A percentile compares a stretch with the other conserved stretches of the same genome.
phyloP scores from a whole-genome alignment of 2,329 filamentous ascomycete genomes.

The Blastomyces gilchristii region DNA sequence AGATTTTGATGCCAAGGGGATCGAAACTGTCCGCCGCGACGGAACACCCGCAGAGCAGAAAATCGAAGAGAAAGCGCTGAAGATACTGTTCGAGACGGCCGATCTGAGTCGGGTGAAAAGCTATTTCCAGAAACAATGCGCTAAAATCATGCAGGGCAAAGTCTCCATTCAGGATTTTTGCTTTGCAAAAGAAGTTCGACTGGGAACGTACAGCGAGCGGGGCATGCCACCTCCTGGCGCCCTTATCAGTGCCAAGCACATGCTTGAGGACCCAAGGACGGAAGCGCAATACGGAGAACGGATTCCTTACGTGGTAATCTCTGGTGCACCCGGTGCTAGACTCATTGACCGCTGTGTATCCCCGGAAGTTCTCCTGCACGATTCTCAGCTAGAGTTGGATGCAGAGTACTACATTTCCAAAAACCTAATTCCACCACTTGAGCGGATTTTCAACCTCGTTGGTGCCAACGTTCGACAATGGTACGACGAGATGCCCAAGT shows the following conservation, averaged over 20 bases:
- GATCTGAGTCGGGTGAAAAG: slow-evolving; percentile 80
- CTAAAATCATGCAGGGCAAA: slow-evolving; percentile 80
- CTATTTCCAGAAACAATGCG: slow-evolving; percentile 84
- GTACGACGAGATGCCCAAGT: slow-evolving; percentile 98
- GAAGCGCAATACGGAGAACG: slow-evolving; percentile 94
- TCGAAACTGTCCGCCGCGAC: slow-evolving; percentile 91
- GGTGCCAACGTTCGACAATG: slow-evolving; percentile 82
- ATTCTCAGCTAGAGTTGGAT: slow-evolving; percentile 70
- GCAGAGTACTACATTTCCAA: slow-evolving; percentile 96
- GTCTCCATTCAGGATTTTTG: slow-evolving; percentile 93
- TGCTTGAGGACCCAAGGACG: slow-evolving; percentile 73
- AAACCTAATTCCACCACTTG: slow-evolving; percentile 86
- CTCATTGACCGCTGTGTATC: slow-evolving; percentile 84
- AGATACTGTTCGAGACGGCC: slow-evolving; percentile 77
- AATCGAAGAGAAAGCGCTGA: slow-evolving; percentile 86
- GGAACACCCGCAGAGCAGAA: slow-evolving; percentile 93
- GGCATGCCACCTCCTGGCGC: slow-evolving; percentile 76
- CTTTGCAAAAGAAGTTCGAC: slow-evolving; percentile 82
- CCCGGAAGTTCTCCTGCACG: slow-evolving; percentile 69
- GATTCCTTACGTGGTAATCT: slow-evolving; percentile 86
- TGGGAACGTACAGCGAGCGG: slow-evolving; percentile 77
- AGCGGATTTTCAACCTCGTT: slow-evolving; percentile 92
- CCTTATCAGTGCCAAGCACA: slow-evolving; percentile 72
- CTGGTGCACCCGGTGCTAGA: slow-evolving; percentile 73
- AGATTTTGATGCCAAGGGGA: slow-evolving; percentile 95